Conservation (phyloP, 305 asterid genomes). For the Solanum aculeatissimum region DNA sequence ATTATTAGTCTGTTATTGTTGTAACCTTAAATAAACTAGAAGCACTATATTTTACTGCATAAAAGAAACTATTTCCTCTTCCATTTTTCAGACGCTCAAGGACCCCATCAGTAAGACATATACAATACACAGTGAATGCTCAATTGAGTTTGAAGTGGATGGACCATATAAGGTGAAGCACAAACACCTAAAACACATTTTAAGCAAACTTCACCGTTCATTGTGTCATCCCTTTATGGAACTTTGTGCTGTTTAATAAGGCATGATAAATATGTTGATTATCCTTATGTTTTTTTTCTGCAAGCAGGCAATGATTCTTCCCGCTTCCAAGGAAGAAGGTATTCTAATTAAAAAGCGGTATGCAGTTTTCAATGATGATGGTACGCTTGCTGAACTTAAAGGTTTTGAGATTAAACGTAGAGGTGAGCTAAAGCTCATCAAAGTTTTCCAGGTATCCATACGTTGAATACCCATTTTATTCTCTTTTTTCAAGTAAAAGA, state of each 20-base stretch:
- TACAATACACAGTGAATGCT: conserved; percentile 89
- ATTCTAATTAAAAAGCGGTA: conserved; percentile 96
- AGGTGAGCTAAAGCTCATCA: conserved; percentile 99
- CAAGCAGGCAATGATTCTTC: conserved; percentile 89
- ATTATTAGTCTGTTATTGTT: conserved; percentile 1
- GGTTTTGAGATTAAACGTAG: conserved; percentile 99
- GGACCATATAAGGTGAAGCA: conserved; percentile 93
- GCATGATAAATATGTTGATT: conserved; percentile 3
- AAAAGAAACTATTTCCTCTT: conserved; percentile 7
- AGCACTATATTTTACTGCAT: conserved; percentile 4
- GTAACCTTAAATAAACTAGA: conserved; percentile 4
- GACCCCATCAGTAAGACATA: conserved; percentile 73
- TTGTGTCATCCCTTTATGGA: conserved; percentile 1
- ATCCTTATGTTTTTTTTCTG: not conserved
- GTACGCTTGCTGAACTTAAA: conserved; percentile 95
- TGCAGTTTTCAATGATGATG: conserved; percentile 98
- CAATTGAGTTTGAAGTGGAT: conserved; percentile 99
- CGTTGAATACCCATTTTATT: not conserved
- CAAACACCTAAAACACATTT: conserved; percentile 15
- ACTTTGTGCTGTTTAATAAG: conserved; percentile 11
- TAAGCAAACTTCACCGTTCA: conserved; percentile 1
- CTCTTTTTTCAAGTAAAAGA: not conserved
- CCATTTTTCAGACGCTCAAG: conserved; percentile 61
- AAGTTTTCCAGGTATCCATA: conserved; percentile 87
- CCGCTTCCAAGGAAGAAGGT: conserved; percentile 99